Evolutionary conservation across 768 basidiomycete species (phyloP), one percentile per base, ranked within the genome.

Genomic region (Tricholoma flavovirens): DNA sequence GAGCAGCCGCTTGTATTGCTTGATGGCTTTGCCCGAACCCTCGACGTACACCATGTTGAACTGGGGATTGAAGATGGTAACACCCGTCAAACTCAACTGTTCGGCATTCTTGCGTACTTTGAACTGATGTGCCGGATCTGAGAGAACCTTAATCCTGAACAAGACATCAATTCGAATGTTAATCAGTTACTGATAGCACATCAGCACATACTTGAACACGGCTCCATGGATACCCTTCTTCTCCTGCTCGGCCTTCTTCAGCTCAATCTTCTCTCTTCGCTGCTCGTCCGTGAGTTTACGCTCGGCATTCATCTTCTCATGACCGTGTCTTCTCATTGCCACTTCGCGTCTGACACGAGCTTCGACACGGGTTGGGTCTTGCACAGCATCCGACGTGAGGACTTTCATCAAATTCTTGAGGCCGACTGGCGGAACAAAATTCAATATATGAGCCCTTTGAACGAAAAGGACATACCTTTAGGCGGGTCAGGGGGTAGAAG

Each of bases 51-150:
- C 84, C 76, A 98, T 80, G 64, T 81, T 87, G 77, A 98, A 98
- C 29, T 80, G 73, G 0, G 93, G 88, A 66, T 95, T 85, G 81
- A 93, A 93, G 65, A 97, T 87, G 65, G 90, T 93, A 33, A 95
- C 74, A 9, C 97, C 97, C 0, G 91, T 87, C 12, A 98, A 77
- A 58, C 83, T 85, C 68, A 88, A 78, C 67, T 97, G 93, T 65
- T 96, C 90, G 1, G 97, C 97, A 64, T 98, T 98, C 77, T 91
- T 94, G 56, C 90, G 86, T 52, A 98, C 90, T 76, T 98, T 99
- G 79, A 93, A 98, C 58, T 90, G 87, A 64, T 99, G 97, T 10
- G 90, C 79, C 1, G 89, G 93, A 67, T 98, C 94, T n/a, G 85
- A 80, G 46, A 99, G 83, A 54, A 82, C 87, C 67, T 88, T 88